These are phyloP conservation scores for Epichloe amarillans DNA, from an alignment of 2,329 filamentous ascomycete species.

Conservation along the genomic window DNA sequence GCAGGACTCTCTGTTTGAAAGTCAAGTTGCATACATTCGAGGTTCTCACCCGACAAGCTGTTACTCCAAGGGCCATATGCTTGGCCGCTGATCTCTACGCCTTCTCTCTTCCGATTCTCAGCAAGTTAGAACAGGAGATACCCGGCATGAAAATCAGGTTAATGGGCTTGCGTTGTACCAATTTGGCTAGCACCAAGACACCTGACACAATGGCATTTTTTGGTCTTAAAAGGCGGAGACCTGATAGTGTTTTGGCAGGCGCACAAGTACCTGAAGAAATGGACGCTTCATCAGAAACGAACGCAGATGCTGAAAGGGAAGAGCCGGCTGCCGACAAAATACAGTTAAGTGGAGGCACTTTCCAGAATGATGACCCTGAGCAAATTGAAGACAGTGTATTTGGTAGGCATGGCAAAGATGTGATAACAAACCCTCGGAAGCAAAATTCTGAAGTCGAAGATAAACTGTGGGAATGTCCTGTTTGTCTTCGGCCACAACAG, in stretches of 20 bases:
- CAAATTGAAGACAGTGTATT: background rate
- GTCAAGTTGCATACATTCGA: slow-evolving; percentile 92
- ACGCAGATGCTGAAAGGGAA: slow-evolving; percentile 43
- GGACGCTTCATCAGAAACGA: slow-evolving; percentile 18
- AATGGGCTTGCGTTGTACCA: slow-evolving; percentile 80
- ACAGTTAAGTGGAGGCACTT: background rate
- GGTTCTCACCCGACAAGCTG: slow-evolving; percentile 70
- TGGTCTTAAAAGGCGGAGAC: slow-evolving; percentile 36
- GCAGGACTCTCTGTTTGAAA: slow-evolving; percentile 82
- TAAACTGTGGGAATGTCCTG: slow-evolving; percentile 72
- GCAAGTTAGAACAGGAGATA: slow-evolving; percentile 72
- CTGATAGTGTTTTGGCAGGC: slow-evolving; percentile 7
- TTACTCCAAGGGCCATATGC: slow-evolving; percentile 57
- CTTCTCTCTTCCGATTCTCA: slow-evolving; percentile 67
- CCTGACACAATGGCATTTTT: slow-evolving; percentile 69
- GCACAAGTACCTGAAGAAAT: slow-evolving; percentile 14
- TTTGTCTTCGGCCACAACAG: slow-evolving; percentile 64
- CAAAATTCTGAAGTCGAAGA: slow-evolving; percentile 19
- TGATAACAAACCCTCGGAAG: slow-evolving; percentile 31
- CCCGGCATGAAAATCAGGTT: slow-evolving; percentile 67
- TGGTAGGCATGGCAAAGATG: slow-evolving; percentile 35
- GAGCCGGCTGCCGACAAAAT: slow-evolving; percentile 48
- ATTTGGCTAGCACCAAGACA: slow-evolving; percentile 77
- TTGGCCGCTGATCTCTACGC: slow-evolving; percentile 73
- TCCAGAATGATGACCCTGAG: background rate